These are phyloP conservation scores for Pyrenochaeta sp. DNA, from an alignment of 2,329 filamentous ascomycete species.

Conservation along the genomic window DNA sequence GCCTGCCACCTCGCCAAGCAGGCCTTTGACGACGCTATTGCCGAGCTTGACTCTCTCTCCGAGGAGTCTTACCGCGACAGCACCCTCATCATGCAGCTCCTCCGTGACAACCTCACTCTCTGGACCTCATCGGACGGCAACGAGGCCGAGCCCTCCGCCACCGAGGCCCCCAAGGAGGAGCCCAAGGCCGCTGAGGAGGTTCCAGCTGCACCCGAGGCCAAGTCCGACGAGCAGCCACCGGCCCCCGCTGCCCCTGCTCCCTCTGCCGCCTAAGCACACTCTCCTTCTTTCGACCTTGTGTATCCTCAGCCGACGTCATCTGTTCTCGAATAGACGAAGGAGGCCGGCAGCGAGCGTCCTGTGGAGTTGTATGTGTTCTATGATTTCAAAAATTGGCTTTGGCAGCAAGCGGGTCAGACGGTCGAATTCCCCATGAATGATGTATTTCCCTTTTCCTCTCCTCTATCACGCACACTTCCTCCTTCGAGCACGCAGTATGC, in stretches of 20 bases:
- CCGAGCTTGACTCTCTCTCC: constrained; percentile 95
- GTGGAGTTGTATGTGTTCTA: constrained; percentile 49
- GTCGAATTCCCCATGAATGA: constrained; percentile 50
- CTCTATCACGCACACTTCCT: constrained; percentile 33
- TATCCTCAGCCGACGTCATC: constrained; percentile 41
- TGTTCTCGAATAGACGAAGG: constrained; percentile 43
- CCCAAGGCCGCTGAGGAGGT: constrained; percentile 61
- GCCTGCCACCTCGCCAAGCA: constrained; percentile 99
- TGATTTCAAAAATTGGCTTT: constrained; percentile 51
- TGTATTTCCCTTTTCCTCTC: constrained; percentile 47
- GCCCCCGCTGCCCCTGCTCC: constrained; percentile 40
- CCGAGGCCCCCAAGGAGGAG: constrained; percentile 68
- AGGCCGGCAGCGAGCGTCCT: constrained; percentile 47
- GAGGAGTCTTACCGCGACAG: constrained; percentile 99
- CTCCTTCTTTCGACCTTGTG: constrained; percentile 42
- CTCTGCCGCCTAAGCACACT: constrained; percentile 43
- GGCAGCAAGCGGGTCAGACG: constrained; percentile 50
- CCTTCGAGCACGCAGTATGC: constrained; percentile 31
- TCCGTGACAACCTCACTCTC: constrained; percentile 96
- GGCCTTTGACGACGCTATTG: constrained; percentile 97
- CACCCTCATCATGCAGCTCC: constrained; percentile 98
- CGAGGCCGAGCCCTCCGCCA: constrained; percentile 73
- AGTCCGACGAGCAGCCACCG: constrained; percentile 40
- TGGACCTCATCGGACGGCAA: constrained; percentile 94
- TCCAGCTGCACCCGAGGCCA: constrained; percentile 49